A percentile compares a stretch with the other conserved stretches of the same genome.
phyloP scores from a whole-genome alignment of 176 grass and related monocot genomes.

The Bothriochloa decipiens region DNA sequence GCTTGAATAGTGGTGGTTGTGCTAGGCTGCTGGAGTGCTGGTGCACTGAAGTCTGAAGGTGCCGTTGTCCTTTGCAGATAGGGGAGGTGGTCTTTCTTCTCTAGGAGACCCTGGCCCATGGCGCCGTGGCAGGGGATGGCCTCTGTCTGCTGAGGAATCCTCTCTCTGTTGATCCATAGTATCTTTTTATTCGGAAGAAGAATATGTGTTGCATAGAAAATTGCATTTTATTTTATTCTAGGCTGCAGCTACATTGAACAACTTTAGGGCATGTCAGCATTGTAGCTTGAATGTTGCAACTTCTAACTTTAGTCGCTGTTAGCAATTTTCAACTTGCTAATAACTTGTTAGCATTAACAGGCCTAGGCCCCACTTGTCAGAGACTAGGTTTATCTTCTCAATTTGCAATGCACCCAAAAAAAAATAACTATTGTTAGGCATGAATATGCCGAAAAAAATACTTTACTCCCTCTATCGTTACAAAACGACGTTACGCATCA shows the following conservation, averaged over 20 bases:
- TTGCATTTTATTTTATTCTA: neutral
- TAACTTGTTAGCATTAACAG: neutral
- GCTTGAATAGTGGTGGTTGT: conserved; percentile 20
- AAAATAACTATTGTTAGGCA: neutral
- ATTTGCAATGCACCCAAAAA: neutral
- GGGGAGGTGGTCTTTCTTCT: conserved; percentile 17
- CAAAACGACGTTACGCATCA: too few species aligned
- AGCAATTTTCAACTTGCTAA: neutral
- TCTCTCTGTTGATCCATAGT: neutral
- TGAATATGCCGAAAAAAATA: neutral
- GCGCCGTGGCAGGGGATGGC: conserved; percentile 2
- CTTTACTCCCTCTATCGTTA: neutral
- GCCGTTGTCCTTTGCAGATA: neutral
- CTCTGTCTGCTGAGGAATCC: neutral
- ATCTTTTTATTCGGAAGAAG: neutral
- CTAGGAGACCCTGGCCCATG: conserved; percentile 20
- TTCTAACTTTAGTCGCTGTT: neutral
- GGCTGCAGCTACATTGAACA: neutral
- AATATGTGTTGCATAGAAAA: neutral
- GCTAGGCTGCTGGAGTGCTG: neutral
- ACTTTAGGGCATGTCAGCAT: neutral
- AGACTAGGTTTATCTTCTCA: neutral
- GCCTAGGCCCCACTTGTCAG: neutral
- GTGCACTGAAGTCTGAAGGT: conserved; percentile 1
- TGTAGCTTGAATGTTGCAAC: neutral